Evolutionary conservation across 306 rosid species (phyloP), one percentile per base, ranked within the genome.

Genomic region (Clitoria ternatea): DNA sequence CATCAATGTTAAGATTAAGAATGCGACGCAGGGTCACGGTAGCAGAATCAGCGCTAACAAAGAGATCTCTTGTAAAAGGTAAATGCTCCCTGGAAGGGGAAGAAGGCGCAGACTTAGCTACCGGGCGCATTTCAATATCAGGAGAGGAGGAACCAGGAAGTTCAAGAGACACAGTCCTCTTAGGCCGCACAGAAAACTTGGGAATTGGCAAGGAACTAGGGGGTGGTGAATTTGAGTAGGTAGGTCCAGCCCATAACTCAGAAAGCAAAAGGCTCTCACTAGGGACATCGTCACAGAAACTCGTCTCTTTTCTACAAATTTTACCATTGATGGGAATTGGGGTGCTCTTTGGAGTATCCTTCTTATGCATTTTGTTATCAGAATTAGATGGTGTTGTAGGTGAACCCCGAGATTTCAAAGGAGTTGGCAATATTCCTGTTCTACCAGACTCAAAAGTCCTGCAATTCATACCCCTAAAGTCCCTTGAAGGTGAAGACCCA

Each of bases 171-270:
- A 84, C 85, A 0, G 90, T 80, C 81, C 95, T 89, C 77, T 81
- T 92, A 3, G 90, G 88, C 6, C 69, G 37, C 15, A 88, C 69
- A 2, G 97, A 85, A 77, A 92, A 92, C 29, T 77, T 92, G 17
- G 98, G 98, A 18, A 92, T 92, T 2, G 98, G 98, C 77, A 92
- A 67, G 0, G 98, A 92, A 61, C 91, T 92, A 0, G 98, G 96
- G 9, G 98, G 96, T 0, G 98, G 98, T 0, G 98, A 92, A 80
- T 92, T 92, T 2, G 96, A 92, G 81, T 92, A 92, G 17, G 98
- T 83, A 17, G 98, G 97, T 37, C 98, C 97, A 57, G 98, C 98
- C 98, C 98, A 92, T 11, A 84, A 90, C 80, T 90, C 98, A 27
- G 96, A 88, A 53, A 87, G 57, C 15, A 87, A 85, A 61, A 89